Base-by-base conservation (phyloP, 441 rosid species). In the Eutrema salsugineum region DNA sequence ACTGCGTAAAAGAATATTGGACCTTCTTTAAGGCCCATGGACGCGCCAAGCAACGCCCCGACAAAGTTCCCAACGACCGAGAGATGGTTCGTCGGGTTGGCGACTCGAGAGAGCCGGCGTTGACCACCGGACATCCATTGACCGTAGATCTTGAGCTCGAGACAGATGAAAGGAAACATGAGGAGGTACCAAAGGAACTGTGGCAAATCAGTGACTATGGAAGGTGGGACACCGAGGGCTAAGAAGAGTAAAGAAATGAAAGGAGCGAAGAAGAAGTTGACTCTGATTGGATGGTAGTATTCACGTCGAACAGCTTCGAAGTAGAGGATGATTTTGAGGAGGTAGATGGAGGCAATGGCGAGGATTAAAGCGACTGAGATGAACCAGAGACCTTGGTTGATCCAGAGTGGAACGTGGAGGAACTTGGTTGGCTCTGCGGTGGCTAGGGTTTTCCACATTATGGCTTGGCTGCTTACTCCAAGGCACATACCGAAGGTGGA, bases 51-150 rank as follows among this genome's bases (percentile, higher is more conserved):
- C 68, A 91, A 70, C 19, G 99, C 97, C 20, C 99, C 99, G 0
- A 94, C 95, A 68, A 94, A 94, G 80, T 94, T 94, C 46, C 99
- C 99, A 1, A 91, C 91, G 8, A 91, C 43, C 0, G 99, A 79
- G 6, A 94, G 86, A 85, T 94, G 99, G 81, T 90, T 91, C 0
- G 99, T 86, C 16, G 99, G 97, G 62, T 94, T 94, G 4, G 99
- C 99, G 27, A 94, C 99, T 49, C 88, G 85, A 1, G 97, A 94
- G 49, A 91, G 97, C 81, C 99, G 66, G 28, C 97, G 79, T 65
- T 88, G 96, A 2, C 99, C 97, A 3, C 97, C 97, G 0, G 95
- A 90, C 92, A 94, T 90, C 99, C 97, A 94, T 66, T 94, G 99
- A 35, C 99, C 99, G 36, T 94, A 94, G n/a, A 94, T 89, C 65